These are phyloP conservation scores for Hebeloma cylindrosporum DNA, from an alignment of 768 basidiomycete genomes.

Conservation along the genomic window DNA sequence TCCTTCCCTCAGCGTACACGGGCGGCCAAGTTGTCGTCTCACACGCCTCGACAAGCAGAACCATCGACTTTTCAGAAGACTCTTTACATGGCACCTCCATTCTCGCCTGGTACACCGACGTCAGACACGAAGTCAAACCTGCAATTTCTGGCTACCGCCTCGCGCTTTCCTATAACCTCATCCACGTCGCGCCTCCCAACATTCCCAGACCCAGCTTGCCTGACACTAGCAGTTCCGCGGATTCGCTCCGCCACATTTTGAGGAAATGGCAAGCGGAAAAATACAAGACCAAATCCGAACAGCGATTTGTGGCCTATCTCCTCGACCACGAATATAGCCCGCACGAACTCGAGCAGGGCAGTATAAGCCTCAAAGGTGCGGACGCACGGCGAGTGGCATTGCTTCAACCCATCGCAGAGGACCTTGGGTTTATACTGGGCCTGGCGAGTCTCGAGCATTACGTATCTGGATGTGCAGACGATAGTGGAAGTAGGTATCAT, in stretches of 20 bases:
- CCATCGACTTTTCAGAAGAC: conserved; percentile 35
- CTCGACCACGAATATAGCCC: conserved; percentile 29
- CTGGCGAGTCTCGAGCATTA: conserved; percentile 36
- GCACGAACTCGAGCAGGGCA: conserved; percentile 22
- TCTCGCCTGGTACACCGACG: conserved; percentile 55
- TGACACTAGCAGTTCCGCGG: conserved; percentile 18
- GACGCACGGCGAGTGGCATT: conserved; percentile 36
- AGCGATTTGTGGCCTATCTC: conserved; percentile 25
- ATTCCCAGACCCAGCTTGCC: conserved; percentile 29
- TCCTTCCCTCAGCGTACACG: conserved; percentile 45
- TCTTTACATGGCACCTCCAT: conserved; percentile 35
- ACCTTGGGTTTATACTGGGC: conserved; percentile 34
- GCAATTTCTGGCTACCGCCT: conserved; percentile 50
- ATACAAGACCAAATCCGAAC: conserved; percentile 19
- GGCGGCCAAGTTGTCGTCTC: conserved; percentile 48
- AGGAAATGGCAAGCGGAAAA: conserved; percentile 34
- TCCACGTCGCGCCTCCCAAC: conserved; percentile 36
- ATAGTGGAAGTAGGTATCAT: conserved; percentile 19
- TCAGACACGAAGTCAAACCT: conserved; percentile 49
- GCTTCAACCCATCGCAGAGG: conserved; percentile 32
- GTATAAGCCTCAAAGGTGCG: conserved; percentile 34
- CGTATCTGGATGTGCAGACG: conserved; percentile 23
- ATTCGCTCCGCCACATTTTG: conserved; percentile 32
- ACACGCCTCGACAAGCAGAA: conserved; percentile 31
- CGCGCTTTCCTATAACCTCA: conserved; percentile 50